Evolutionary conservation across 78 protist genomes (phyloP).

Genomic region (Blattamonas nauphoetae): DNA sequence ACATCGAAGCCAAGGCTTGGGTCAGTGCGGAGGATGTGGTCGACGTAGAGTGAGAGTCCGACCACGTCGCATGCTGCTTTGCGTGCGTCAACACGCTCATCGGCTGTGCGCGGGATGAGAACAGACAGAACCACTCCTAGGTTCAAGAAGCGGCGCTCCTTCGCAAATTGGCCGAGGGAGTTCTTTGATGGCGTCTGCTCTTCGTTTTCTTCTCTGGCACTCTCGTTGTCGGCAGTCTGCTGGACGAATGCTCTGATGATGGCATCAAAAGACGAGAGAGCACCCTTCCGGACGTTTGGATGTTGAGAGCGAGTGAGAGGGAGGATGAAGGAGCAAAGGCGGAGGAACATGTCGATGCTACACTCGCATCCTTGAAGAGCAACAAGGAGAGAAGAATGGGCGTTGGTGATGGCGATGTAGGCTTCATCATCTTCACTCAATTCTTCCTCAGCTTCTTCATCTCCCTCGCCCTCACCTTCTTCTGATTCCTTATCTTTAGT

Average conservation of each 20-base stretch:
- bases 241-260: background rate
- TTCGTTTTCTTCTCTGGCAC: too few relatives aligned
- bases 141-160: background rate
- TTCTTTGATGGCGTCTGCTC: background rate
- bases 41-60: background rate
- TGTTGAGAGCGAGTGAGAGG: background rate
- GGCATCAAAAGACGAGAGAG: background rate
- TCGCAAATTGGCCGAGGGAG: background rate
- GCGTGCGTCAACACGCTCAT: background rate
- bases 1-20: background rate
- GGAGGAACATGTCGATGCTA: background rate
- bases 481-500: background rate
- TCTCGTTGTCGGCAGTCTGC: background rate
- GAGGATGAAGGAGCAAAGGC: background rate
- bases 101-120: background rate
- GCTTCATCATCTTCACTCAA: background rate
- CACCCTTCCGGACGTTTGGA: background rate
- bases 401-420: background rate
- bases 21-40: background rate
- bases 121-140: background rate
- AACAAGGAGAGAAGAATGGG: background rate
- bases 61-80: background rate
- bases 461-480: background rate
- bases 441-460: background rate
- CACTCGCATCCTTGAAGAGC: background rate